Percentiles rank a stretch among this genome's conserved stretches.
Evolutionary conservation across 345 rosid genomes (phyloP).

Genomic region (Theobroma cacao): DNA sequence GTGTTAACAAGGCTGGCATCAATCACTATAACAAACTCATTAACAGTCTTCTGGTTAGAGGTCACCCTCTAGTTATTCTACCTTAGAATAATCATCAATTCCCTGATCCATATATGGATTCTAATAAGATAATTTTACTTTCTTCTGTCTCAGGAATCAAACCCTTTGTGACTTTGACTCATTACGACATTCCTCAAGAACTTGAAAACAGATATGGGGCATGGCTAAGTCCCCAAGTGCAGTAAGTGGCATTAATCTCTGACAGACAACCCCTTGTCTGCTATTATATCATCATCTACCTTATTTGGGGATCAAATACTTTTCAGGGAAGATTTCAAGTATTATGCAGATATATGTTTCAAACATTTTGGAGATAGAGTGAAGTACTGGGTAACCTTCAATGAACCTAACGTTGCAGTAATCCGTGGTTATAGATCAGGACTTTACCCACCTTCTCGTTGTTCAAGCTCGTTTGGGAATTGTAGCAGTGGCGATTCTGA

Average conservation of each 20-base stretch:
- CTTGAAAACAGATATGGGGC: conserved; percentile 64
- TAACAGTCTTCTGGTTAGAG: conserved; percentile 47
- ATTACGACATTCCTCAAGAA: conserved; percentile 76
- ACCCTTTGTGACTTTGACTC: conserved; percentile 76
- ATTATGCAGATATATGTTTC: conserved; percentile 57
- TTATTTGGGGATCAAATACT: neutral
- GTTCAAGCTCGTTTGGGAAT: conserved; percentile 56
- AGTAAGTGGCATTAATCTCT: conserved; percentile 31
- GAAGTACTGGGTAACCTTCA: conserved; percentile 60
- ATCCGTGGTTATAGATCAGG: conserved; percentile 50
- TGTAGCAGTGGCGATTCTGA: conserved; percentile 50
- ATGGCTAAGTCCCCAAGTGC: conserved; percentile 68
- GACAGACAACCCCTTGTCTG: neutral
- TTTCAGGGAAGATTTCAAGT: conserved; percentile 60
- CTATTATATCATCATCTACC: neutral
- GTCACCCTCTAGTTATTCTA: conserved; percentile 11
- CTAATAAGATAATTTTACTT: neutral
- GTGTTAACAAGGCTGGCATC: conserved; percentile 57
- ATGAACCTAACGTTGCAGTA: conserved; percentile 59
- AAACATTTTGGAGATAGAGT: conserved; percentile 53
- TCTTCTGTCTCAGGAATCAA: conserved; percentile 53
- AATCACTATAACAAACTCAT: conserved; percentile 53
- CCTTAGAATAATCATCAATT: neutral
- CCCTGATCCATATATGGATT: neutral
- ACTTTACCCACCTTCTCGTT: conserved; percentile 53